Percentiles rank a stretch among this genome's conserved stretches.
Evolutionary conservation across 768 basidiomycete genomes (phyloP).

Genomic region (Naematelia encephala): DNA sequence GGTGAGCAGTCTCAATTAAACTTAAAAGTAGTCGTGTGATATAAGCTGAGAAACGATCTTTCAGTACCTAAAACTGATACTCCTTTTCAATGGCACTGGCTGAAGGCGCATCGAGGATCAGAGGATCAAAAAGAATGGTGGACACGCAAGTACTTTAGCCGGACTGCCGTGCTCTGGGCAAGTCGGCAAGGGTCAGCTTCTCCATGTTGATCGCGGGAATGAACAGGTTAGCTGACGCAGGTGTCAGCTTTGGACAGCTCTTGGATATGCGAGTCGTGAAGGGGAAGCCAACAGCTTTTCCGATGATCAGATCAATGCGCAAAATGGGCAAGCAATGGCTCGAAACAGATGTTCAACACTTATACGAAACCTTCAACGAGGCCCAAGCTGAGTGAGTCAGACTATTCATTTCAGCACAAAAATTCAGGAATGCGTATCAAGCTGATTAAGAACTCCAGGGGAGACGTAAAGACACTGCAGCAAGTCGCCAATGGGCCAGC

Average conservation of each 20-base stretch:
- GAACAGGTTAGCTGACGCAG: neutral
- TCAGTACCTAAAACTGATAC: neutral
- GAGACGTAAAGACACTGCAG: neutral
- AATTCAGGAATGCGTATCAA: neutral
- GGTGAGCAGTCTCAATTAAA: no score
- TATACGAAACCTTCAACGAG: neutral
- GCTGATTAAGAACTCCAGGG: no score
- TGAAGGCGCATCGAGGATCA: neutral
- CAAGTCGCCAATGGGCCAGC: neutral
- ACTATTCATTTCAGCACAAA: neutral
- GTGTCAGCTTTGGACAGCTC: neutral
- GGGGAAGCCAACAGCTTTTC: neutral
- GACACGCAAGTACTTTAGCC: neutral
- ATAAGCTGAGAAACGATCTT: neutral
- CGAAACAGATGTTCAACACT: neutral
- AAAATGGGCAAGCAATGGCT: neutral
- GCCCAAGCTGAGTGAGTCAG: slow-evolving; percentile 2
- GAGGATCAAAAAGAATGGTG: neutral
- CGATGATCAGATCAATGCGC: neutral
- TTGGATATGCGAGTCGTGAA: neutral
- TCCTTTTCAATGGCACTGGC: neutral
- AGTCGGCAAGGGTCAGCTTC: neutral
- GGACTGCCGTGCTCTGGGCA: neutral
- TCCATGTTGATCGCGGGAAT: neutral
- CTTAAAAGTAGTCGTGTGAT: no score